Evolutionary conservation across 2,329 filamentous ascomycete species (phyloP).

Genomic region (Scedosporium dehoogii): DNA sequence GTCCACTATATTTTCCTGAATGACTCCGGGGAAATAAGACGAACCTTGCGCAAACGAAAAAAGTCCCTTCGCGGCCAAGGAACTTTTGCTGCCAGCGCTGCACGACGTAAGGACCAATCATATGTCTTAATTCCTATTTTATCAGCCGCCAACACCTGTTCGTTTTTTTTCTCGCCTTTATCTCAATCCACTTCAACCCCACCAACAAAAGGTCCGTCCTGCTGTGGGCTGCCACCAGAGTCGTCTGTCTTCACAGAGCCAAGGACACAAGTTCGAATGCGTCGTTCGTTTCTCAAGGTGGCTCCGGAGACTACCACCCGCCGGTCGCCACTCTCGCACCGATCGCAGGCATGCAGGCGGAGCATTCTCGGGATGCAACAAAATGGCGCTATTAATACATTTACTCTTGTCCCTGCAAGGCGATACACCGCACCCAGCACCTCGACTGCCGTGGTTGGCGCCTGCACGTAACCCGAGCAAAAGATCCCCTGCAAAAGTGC

Average conservation of each 20-base stretch:
- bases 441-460: background rate
- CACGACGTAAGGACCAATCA: background rate
- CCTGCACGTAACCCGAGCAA: background rate
- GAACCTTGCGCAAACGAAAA: background rate
- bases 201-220: background rate
- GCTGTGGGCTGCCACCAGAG: too few relatives aligned
- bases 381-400: background rate
- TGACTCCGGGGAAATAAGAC: background rate
- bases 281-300: too few relatives aligned
- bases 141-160: background rate
- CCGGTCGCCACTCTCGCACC: background rate
- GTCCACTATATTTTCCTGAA: background rate
- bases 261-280: too few relatives aligned
- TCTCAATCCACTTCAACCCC: background rate
- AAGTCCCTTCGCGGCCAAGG: background rate
- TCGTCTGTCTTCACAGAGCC: too few relatives aligned
- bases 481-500: background rate
- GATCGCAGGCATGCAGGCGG: background rate
- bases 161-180: background rate
- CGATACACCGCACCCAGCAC: background rate
- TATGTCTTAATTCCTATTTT: background rate
- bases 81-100: background rate
- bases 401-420: background rate
- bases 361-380: background rate
- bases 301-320: too few relatives aligned